Evolutionary conservation across 176 grass and related monocot species (phyloP), one percentile per base, ranked within the genome.

Genomic region (Tillandsia fasciculata): DNA sequence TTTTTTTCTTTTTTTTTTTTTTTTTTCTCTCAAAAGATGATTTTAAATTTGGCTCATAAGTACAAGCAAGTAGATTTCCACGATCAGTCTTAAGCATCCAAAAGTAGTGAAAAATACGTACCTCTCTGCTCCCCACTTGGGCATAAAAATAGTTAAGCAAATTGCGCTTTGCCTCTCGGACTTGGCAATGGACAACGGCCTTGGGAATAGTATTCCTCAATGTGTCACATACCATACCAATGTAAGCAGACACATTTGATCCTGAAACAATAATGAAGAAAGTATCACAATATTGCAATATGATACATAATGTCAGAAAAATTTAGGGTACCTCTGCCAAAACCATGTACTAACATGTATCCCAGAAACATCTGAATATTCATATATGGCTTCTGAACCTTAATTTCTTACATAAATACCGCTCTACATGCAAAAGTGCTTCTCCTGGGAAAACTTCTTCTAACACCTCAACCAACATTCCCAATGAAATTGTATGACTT

Each of bases 141-240:
- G 87, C 87, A 71, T 99, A 99, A 72, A 99, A 99, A 70, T 84
- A 80, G 78, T 99, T 99, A 66, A 99, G 87, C 77, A 99, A 59
- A 48, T 84, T 79, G 70, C 82, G 79, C 66, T 94, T 99, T 67
- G 95, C 95, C 54, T 99, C 95, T 66, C 86, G 86, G 67, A 99
- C 95, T 85, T 99, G 95, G 54, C 90, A 91, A 80, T 87, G 85
- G 73, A 99, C 95, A 64, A 99, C 66, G 8, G 90, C 90, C 77
- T 99, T 99, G 0, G 95, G 95, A 79, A 99, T 81, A 24, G 87
- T 94, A 80, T 94, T 99, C 76, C 81, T 90, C 63, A 99, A 76
- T 3, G 87, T 88, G 11, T 99, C 95, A 42, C 95, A 99, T 66
- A 99, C 85, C 95, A 99, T 91, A 78, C 75, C 72, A 64, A 99